Evolutionary conservation across 202 grass and related monocot species (phyloP).

Genomic region (Zoysia matrella): DNA sequence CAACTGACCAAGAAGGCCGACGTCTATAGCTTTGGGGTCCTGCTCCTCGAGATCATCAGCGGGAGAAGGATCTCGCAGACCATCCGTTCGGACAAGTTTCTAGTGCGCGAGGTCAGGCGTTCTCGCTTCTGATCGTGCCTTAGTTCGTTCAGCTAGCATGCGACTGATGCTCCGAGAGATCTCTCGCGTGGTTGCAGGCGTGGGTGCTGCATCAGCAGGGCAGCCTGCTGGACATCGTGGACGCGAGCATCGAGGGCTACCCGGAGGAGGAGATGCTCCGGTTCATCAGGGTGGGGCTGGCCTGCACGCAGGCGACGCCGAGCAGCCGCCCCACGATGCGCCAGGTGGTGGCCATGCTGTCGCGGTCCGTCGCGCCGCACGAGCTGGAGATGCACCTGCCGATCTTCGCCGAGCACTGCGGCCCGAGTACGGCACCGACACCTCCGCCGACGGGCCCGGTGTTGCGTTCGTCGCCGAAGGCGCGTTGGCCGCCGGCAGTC

Average conservation of each 20-base stretch:
- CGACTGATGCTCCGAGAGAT: not conserved
- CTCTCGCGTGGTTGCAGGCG: slow-evolving; percentile 38
- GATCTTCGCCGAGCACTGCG: slow-evolving; percentile 16
- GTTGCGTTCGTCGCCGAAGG: not conserved
- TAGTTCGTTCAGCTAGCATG: not conserved
- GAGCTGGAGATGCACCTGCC: slow-evolving; percentile 15
- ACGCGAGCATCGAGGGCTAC: slow-evolving; percentile 43
- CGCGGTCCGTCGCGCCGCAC: not conserved
- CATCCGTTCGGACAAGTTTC: slow-evolving; percentile 50
- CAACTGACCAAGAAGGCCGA: too few relatives aligned
- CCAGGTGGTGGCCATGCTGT: slow-evolving; percentile 64
- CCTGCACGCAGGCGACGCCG: slow-evolving; percentile 63
- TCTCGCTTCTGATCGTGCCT: not conserved
- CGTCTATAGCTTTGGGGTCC: too few relatives aligned
- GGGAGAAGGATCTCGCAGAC: slow-evolving; percentile 61
- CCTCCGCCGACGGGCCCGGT: not conserved
- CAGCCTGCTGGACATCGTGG: slow-evolving; percentile 59
- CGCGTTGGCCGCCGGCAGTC: not conserved
- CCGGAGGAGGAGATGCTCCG: slow-evolving; percentile 59
- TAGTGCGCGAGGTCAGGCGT: slow-evolving; percentile 55
- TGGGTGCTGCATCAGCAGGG: slow-evolving; percentile 60
- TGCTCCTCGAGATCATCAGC: slow-evolving; percentile 29
- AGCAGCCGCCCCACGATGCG: slow-evolving; percentile 58
- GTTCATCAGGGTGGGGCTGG: slow-evolving; percentile 63
- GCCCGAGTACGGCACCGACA: not conserved